Percentiles rank a stretch among this genome's conserved stretches.
These are phyloP conservation scores for Clitopilus hobsonii DNA, from an alignment of 768 basidiomycete species.

Conservation along the genomic window DNA sequence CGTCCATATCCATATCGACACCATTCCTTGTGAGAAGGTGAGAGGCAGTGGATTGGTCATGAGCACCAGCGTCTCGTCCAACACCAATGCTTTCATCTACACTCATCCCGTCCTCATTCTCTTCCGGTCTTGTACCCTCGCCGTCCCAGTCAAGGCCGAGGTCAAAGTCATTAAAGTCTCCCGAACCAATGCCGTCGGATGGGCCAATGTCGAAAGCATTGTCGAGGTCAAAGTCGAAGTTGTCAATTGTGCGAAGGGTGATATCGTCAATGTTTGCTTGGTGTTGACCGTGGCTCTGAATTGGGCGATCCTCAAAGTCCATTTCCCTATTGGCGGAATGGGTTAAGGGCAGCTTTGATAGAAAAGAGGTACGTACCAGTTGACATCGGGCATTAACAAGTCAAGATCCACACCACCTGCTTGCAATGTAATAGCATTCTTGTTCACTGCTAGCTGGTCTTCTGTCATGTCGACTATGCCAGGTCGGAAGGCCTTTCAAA, in stretches of 20 bases:
- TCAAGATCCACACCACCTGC: constrained; percentile 76
- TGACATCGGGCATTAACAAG: constrained; percentile 71
- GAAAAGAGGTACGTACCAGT: constrained; percentile 49
- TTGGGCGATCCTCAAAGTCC: constrained; percentile 68
- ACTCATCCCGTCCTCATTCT: constrained; percentile 49
- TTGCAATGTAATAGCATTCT: constrained; percentile 85
- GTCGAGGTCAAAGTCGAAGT: constrained; percentile 63
- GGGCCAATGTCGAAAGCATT: constrained; percentile 80
- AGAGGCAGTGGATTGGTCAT: constrained; percentile 57
- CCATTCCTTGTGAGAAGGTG: constrained; percentile 48
- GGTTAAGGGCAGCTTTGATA: constrained; percentile 1
- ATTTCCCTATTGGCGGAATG: constrained; percentile 54
- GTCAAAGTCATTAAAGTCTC: constrained; percentile 70
- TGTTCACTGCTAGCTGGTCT: constrained; percentile 83
- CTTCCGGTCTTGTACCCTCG: constrained; percentile 36
- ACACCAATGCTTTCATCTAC: constrained; percentile 64
- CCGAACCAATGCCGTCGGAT: constrained; percentile 80
- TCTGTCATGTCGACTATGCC: constrained; percentile 96
- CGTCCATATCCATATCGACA: constrained; percentile 51
- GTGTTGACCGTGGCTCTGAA: constrained; percentile 68
- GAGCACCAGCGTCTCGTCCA: constrained; percentile 63
- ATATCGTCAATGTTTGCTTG: constrained; percentile 86
- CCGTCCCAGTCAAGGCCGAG: constrained; percentile 78
- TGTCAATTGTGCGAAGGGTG: constrained; percentile 75
- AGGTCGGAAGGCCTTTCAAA: constrained; percentile 80